Base-by-base conservation (phyloP, 768 basidiomycete genomes). In the Termitomyces sp. region DNA sequence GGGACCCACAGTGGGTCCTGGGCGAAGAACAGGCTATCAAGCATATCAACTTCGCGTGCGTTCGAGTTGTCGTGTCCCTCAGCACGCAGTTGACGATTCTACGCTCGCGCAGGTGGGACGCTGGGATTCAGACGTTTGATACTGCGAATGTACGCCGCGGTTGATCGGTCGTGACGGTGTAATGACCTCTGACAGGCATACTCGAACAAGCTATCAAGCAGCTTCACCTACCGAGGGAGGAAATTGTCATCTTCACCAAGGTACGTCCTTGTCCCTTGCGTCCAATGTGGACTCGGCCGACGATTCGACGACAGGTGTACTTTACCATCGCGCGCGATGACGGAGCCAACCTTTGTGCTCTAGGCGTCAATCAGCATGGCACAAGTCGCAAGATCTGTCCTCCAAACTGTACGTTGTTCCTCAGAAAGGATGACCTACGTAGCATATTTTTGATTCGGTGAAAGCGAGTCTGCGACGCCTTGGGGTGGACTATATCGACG, bases 361-460 rank as follows among this genome's bases (percentile, higher is more conserved):
- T 32, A 6, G 59, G 61, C 58, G 76, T 83, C 18, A 87, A 86
- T 61, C 79, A 82, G 52, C 71, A 77, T 56, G 83, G 83, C 10
- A 63, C 76, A 4, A 74, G 73, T 50, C 71, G 67, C 41, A 68
- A 68, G 61, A 66, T 66, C n/a, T n/a, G n/a, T n/a, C n/a, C n/a
- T n/a, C n/a, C n/a, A n/a, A n/a, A 6, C 3, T 38, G 13, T 20
- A 4, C 9, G 1, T 20, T 2, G 12, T n/a, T 5, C 46, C 53
- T 6, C 18, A 12, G n/a, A 32, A 32, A 32, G 30, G 12, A 14
- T 9, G 1, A 49, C 14, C 41, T 9, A 47, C 43, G 3, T 30
- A 91, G 84, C 83, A 86, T 64, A 90, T 92, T 41, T 92, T 93
- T 63, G 87, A 86, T 36, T 74, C 83, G 0, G 81, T 88, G 38